A percentile compares a stretch with the other conserved stretches of the same genome.
These are phyloP conservation scores for Talaromyces sp. DNA, from an alignment of 2,329 filamentous ascomycete species.

Conservation along the genomic window DNA sequence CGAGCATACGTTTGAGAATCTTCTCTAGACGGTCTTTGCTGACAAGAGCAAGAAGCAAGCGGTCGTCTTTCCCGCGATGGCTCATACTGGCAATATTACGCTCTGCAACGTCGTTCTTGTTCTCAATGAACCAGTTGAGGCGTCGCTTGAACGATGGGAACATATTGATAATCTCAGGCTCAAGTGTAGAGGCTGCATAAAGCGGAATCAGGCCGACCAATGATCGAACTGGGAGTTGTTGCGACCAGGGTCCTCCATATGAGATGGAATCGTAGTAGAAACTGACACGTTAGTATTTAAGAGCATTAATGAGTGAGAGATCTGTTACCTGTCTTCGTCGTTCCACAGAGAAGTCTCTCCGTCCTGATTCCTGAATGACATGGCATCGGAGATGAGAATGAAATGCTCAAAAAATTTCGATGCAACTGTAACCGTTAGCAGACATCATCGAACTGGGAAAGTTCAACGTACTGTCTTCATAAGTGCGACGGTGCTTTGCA, in stretches of 20 bases:
- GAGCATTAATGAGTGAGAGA: background rate
- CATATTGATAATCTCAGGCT: constrained; percentile 89
- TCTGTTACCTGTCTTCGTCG: constrained; percentile 71
- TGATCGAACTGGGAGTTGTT: constrained; percentile 88
- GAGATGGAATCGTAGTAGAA: constrained; percentile 99
- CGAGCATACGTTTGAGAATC: constrained; percentile 87
- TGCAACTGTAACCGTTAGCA: constrained; percentile 58
- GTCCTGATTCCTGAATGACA: constrained; percentile 76
- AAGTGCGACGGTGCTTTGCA: constrained; percentile 89
- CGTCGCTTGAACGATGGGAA: constrained; percentile 91
- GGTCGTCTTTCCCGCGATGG: constrained; percentile 84
- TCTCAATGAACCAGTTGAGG: constrained; percentile 89
- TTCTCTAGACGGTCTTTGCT: constrained; percentile 89
- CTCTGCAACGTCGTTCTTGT: constrained; percentile 81
- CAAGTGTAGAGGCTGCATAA: constrained; percentile 86
- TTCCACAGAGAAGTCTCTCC: constrained; percentile 89
- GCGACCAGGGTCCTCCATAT: constrained; percentile 88
- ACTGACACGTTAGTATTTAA: constrained; percentile 35
- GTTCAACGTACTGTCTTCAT: constrained; percentile 67
- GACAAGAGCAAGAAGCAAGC: constrained; percentile 83
- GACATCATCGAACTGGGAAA: constrained; percentile 15
- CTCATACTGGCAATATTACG: constrained; percentile 93
- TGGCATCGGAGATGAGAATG: constrained; percentile 94
- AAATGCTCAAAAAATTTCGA: constrained; percentile 99
- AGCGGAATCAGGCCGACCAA: constrained; percentile 91